Base-by-base conservation (phyloP, 768 basidiomycete species). In the Wakefieldia striispora region DNA sequence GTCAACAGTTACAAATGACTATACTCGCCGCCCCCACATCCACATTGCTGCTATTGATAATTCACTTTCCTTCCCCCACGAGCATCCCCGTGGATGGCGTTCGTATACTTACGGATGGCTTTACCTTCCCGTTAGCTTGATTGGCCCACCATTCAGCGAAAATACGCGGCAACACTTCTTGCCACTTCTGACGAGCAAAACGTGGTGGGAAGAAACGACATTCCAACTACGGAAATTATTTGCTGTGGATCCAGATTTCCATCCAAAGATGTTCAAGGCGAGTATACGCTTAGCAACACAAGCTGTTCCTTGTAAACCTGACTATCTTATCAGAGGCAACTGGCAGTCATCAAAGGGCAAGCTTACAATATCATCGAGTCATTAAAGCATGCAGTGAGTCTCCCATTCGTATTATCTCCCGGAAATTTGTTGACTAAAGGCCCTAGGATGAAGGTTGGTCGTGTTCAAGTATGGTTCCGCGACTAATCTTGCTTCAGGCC, bases 31-130 rank as follows among this genome's bases (percentile, higher is more conserved):
- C 52, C 88, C 91, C 2, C 91, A 94, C 62, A 83, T 94, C 37
- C 91, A 93, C 62, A 88, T 94, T 49, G 91, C 92, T 39, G 92
- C 92, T 10, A 95, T 95, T 53, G 93, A 95, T 62, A 95, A 95
- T 66, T 93, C 90, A 0, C 78, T 95, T 33, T 89, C 90, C 3
- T 95, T 93, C 61, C 93, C 93, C 21, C 90, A 94, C 56, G 86
- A 92, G 60, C 91, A 95, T 58, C 93, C 93, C 0, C 79, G 82
- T 51, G 91, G 82, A 26, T 83, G 80, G 81, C 77, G 83, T 34
- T 84, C 84, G 12, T 94, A 86, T 61, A 89, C 91, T 1, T 95
- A 91, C 56, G 91, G 90, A 23, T 92, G 91, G 91, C 65, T 93
- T 35, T 92, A 87, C 63, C 75, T 93, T 12, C 91, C 91, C 3